Base-by-base conservation (phyloP, 768 basidiomycete species). In the Dentipellis fragilis region DNA sequence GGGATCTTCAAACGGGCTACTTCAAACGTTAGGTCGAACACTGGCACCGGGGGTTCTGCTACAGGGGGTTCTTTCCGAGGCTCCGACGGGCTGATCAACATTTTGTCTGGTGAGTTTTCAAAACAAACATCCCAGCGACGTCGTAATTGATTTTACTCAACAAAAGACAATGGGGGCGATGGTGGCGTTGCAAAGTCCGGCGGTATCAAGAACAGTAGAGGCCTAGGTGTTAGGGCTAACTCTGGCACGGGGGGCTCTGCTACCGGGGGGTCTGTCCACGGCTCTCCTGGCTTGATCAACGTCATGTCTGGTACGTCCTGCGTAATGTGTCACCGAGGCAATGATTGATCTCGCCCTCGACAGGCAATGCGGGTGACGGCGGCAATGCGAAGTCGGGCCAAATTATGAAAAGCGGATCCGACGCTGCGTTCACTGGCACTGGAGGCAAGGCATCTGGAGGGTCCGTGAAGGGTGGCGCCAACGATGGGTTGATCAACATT, bases 361-460 rank as follows among this genome's bases (percentile, higher is more conserved):
- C 34, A 62, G 55, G 51, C 19, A 63, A 63, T 22, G 62, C 61
- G 11, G 62, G 62, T 1, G 40, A 63, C n/a, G 62, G 62, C 7
- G 61, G 62, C 17, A 36, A 37, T 11, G 51, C 51, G 10, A 51
- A 36, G 5, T 38, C 51, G 21, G 51, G 51, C n/a, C 42, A 17
- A 16, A n/a, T 45, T n/a, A n/a, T 4, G 42, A 45, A 45, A 16
- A 45, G 36, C 39, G 64, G 65, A 16, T 63, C 59, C 4, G 63
- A 64, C 29, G 64, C 65, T 40, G 64, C 63, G 12, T 62, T 56
- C 51, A 63, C 65, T 10, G 67, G 67, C 34, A 56, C 54, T 52
- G 59, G 67, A 7, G 68, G 69, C 4, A 55, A 62, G 10, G 69
- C 69, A n/a, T 48, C 51, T 16, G 69, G 69, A 10, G 69, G 69